phyloP scores from a whole-genome alignment of 495 filamentous ascomycete genomes.

The Glarea lozoyensis region DNA sequence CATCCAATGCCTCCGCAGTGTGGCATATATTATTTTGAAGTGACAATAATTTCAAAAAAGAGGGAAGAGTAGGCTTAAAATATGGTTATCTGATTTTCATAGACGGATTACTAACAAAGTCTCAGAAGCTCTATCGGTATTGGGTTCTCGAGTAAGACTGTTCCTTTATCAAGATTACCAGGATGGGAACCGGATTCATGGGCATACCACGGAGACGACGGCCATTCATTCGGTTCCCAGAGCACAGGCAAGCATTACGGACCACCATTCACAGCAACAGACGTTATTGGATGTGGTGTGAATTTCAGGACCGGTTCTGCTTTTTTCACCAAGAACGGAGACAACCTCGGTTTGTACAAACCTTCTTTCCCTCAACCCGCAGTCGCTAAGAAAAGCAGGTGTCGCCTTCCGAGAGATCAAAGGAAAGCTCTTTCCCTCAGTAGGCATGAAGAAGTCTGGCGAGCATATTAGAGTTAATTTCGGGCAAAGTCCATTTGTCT shows the following conservation, averaged over 20 bases:
- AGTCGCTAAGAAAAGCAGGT: conserved; percentile 35
- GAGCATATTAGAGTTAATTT: conserved; percentile 87
- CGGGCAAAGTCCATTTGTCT: conserved; percentile 81
- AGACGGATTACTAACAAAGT: too few species aligned
- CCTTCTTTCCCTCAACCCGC: not conserved
- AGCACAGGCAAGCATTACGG: conserved; percentile 69
- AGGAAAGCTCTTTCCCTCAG: conserved; percentile 65
- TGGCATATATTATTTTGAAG: conserved; percentile 95
- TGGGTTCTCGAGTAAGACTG: conserved; percentile 71
- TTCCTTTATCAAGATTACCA: conserved; percentile 70
- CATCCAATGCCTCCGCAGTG: conserved; percentile 85
- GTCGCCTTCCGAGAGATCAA: conserved; percentile 75
- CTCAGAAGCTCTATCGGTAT: conserved; percentile 78
- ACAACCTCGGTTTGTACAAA: conserved; percentile 53
- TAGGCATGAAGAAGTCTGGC: conserved; percentile 87
- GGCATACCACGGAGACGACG: conserved; percentile 97
- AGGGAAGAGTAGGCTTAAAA: conserved; percentile 67
- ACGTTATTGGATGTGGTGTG: conserved; percentile 86
- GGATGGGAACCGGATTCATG: conserved; percentile 96
- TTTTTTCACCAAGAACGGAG: conserved; percentile 94
- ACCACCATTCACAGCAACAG: conserved; percentile 55
- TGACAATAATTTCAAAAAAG: conserved; percentile 73
- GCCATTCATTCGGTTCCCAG: conserved; percentile 63
- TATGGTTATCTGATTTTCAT: not conserved
- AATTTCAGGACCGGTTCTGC: conserved; percentile 83